Evolutionary conservation across 2,329 filamentous ascomycete genomes (phyloP).

Genomic region (Arthroderma uncinatum): DNA sequence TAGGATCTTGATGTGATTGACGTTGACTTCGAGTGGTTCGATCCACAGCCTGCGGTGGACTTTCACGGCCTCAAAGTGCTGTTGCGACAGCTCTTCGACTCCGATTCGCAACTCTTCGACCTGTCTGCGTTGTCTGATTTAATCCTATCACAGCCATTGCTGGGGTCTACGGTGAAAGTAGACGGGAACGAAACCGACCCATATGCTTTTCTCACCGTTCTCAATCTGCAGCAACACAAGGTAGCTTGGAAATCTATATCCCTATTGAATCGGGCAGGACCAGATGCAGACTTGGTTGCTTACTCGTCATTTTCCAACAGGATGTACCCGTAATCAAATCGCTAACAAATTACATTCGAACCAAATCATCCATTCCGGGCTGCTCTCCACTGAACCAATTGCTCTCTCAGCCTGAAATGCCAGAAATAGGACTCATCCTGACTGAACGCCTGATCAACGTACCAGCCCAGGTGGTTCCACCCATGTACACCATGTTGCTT

Average conservation of each 20-base stretch:
- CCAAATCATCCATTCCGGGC: conserved; percentile 43
- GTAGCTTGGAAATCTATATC: conserved; percentile 23
- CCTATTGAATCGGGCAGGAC: no score
- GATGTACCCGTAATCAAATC: conserved; percentile 61
- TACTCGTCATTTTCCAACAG: conserved; percentile 22
- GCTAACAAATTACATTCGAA: conserved; percentile 59
- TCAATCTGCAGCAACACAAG: conserved; percentile 69
- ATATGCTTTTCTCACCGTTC: conserved; percentile 79
- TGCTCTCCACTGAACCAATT: conserved; percentile 49
- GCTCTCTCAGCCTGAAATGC: conserved; percentile 42
- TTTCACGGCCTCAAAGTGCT: conserved; percentile 91
- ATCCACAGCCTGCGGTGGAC: conserved; percentile 77
- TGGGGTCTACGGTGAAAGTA: conserved; percentile 95
- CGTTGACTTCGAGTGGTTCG: conserved; percentile 98
- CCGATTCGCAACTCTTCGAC: conserved; percentile 75
- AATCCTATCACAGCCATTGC: conserved; percentile 71
- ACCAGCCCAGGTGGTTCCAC: conserved; percentile 82
- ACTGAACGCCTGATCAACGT: conserved; percentile 93
- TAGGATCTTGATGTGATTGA: conserved; percentile 86
- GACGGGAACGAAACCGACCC: conserved; percentile 87
- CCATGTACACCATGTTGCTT: conserved; percentile 86
- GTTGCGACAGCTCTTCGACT: conserved; percentile 81
- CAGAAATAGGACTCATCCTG: conserved; percentile 71
- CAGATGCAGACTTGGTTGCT: no score
- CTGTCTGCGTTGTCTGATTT: conserved; percentile 76